Conservation (phyloP, 768 basidiomycete genomes). For the Boletellus ananiceps region DNA sequence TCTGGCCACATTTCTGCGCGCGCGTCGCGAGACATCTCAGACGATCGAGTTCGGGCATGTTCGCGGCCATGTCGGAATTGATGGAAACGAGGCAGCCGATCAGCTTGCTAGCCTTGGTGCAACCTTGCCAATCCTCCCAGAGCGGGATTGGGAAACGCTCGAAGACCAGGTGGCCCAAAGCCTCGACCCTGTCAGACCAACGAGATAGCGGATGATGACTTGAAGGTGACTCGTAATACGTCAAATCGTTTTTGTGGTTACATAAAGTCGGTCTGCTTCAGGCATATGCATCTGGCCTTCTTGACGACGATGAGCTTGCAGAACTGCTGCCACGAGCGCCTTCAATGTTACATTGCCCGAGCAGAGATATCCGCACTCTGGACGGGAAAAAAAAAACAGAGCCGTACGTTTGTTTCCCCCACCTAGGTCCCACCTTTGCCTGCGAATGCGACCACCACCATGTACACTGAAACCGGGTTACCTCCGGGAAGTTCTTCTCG, state of each 20-base stretch:
- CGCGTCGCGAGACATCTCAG: constrained; percentile 49
- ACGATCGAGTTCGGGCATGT: constrained; percentile 65
- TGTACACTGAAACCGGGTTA: neutral
- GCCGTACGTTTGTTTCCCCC: neutral
- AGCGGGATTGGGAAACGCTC: constrained; percentile 55
- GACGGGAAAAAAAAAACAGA: neutral
- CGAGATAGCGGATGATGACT: constrained; percentile 3
- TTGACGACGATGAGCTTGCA: constrained; percentile 33
- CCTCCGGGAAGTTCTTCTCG: neutral
- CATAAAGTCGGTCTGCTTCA: too few species aligned
- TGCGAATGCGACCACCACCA: neutral
- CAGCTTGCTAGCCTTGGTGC: constrained; percentile 59
- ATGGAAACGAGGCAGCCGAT: constrained; percentile 89
- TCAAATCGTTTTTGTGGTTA: too few species aligned
- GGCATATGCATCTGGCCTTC: too few species aligned
- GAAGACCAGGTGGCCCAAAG: constrained; percentile 11
- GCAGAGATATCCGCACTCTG: neutral
- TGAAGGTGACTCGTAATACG: constrained; percentile 18
- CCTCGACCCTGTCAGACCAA: constrained; percentile 8
- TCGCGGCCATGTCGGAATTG: constrained; percentile 69
- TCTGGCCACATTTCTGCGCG: constrained; percentile 55
- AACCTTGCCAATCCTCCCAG: constrained; percentile 34
- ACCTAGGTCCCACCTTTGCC: neutral
- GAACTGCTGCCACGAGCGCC: constrained; percentile 11
- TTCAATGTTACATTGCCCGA: neutral